Evolutionary conservation across 495 filamentous ascomycete genomes (phyloP), one percentile per base, ranked within the genome.

Genomic region (Immersiella caudata): DNA sequence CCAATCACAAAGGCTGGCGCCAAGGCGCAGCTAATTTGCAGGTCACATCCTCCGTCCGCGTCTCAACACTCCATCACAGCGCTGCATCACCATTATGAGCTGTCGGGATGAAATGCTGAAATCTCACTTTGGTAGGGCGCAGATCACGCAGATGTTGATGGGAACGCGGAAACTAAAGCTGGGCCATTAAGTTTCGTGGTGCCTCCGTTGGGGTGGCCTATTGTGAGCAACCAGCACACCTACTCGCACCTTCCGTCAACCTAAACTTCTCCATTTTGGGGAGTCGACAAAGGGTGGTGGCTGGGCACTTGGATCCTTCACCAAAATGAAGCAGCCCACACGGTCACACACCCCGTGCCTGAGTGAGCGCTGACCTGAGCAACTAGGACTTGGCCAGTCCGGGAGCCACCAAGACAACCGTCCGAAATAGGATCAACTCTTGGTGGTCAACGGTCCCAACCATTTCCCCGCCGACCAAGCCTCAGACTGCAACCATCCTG

Each of bases 1-100:
- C 72, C 72, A 74, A 74, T 65, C 22, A 65, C 33, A 1, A 20
- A n/a, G 1, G 6, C 7, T 4, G 52, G 51, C 21, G 63, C 51
- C 51, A 65, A 57, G 51, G 49, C n/a, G 27, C 51, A 65, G 63
- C 51, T 65, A 58, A 56, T 58, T n/a, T 54, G 63, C 33, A 35
- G 36, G 33, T 64, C 35, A 56, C 52, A 56, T 57, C 63, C 27
- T 57, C 14, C 61, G 16, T 49, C n/a, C 21, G 55, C 40, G 55
- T 25, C 25, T 1, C 27, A 4, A 46, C 20, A 20, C 8, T 61
- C 59, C 22, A 25, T 60, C 33, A 29, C 16, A 27, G 16, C 21
- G 27, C 29, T 12, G 21, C 22, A 24, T 40, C 33, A 25, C 59
- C n/a, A 12, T 22, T 24, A 46, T 7, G 5, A 18, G 12, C 12